Evolutionary conservation across 2,329 filamentous ascomycete genomes (phyloP), one percentile per base, ranked within the genome.

Genomic region (Trichoderma breve): DNA sequence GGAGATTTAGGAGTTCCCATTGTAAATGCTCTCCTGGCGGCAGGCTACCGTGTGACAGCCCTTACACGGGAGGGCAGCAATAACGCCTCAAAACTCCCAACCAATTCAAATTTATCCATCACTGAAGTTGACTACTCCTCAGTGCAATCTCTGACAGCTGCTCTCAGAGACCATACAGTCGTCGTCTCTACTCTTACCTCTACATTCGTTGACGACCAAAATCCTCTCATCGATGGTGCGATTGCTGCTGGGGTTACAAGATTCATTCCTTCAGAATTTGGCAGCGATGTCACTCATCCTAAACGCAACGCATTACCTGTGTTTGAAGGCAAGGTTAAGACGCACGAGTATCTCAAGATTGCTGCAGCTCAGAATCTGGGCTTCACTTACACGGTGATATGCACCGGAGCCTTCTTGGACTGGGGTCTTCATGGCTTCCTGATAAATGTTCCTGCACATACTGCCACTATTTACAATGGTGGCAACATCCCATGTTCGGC

Each of bases 251-350:
- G 53, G 2, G 65, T 69, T 11, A 5, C 34, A 32, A 43, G 55
- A 60, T 61, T 69, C 12, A 69, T 69, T 28, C 65, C 65, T 12
- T 60, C 53, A 12, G 65, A 60, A 14, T 69, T 69, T 12, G 65
- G 36, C 11, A 60, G 34, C 36, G 55, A 61, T 51, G 34, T 34
- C 26, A 28, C n/a, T n/a, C 43, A 69, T 18, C n/a, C 55, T 14
- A 47, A 32, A 18, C 26, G 55, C 3, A 47, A 60, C 8, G 11
- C 32, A 15, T 4, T 69, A 9, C 65, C 55, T 24, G 4, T n/a
- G 4, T 69, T 60, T 34, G 26, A 69, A 39, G n/a, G 51, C 53
- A 69, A 69, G 18, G 55, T 69, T 6, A 43, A 69, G 6, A 61
- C 34, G 6, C 55, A 47, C 14, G 36, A 51, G 3, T 60, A 60